Conservation (phyloP, 148 eudicot species). For the Rhododendron molle region DNA sequence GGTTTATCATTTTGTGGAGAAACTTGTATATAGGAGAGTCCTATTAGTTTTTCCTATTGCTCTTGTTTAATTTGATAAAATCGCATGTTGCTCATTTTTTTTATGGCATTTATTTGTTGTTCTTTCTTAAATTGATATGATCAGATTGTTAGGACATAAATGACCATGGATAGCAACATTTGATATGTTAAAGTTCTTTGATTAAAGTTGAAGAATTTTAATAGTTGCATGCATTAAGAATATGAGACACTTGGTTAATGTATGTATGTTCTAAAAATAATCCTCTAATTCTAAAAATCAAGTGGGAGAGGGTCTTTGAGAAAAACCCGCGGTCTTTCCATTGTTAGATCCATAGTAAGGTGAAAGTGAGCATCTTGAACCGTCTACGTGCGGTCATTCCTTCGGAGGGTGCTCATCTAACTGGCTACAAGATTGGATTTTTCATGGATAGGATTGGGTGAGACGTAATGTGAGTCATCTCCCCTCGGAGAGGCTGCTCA, state of each 20-base stretch:
- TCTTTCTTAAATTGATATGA: neutral
- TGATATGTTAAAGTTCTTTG: too few species aligned
- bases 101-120: neutral
- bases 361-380: neutral
- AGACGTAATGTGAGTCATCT: neutral
- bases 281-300: neutral
- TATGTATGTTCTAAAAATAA: neutral
- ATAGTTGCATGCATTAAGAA: neutral
- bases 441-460: neutral
- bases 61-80: too few species aligned
- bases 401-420: neutral
- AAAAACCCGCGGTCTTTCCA: neutral
- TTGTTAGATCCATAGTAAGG: neutral
- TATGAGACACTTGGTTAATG: neutral
- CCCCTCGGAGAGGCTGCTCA: neutral
- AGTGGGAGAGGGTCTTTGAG: neutral
- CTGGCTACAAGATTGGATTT: neutral
- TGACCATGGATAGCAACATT: neutral
- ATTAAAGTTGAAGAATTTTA: too few species aligned
- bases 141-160: neutral
- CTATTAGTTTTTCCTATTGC: neutral
- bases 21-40: neutral
- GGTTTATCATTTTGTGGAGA: neutral
- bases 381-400: neutral
- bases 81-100: neutral